phyloP scores from a whole-genome alignment of 768 basidiomycete species.

The Cubamyces lactineus region DNA sequence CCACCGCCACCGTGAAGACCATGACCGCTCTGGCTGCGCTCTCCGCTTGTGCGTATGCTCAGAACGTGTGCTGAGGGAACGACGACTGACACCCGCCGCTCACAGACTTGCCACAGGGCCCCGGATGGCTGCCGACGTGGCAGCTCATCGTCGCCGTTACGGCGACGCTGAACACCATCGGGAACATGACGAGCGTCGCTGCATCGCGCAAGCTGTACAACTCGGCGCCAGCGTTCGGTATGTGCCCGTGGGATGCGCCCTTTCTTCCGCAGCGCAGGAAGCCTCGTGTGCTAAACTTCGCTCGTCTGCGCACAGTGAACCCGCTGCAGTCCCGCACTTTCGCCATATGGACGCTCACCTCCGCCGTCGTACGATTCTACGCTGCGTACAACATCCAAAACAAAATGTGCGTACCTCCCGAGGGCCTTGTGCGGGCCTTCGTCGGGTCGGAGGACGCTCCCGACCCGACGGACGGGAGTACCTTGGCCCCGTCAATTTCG shows the following conservation, averaged over 20 bases:
- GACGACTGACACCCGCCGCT: neutral
- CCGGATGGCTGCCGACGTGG: slow-evolving; percentile 85
- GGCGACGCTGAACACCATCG: slow-evolving; percentile 83
- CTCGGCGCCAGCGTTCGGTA: slow-evolving; percentile 39
- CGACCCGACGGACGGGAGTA: neutral
- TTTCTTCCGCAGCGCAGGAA: neutral
- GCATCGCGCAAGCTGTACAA: slow-evolving; percentile 81
- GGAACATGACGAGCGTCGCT: slow-evolving; percentile 79
- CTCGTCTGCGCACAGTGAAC: slow-evolving; percentile 60
- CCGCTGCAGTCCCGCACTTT: slow-evolving; percentile 87
- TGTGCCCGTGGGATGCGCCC: neutral
- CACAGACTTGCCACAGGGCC: slow-evolving; percentile 56
- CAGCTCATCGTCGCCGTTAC: slow-evolving; percentile 78
- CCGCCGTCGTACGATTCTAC: slow-evolving; percentile 81
- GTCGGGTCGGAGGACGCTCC: neutral
- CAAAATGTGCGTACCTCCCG: slow-evolving; percentile 60
- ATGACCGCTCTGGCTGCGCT: slow-evolving; percentile 19
- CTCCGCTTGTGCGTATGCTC: slow-evolving; percentile 23
- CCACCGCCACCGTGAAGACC: neutral
- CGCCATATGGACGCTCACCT: slow-evolving; percentile 87
- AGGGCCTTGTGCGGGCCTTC: neutral
- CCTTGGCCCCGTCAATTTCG: neutral
- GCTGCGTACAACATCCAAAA: slow-evolving; percentile 88
- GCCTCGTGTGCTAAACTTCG: neutral
- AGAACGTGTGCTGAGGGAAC: neutral